These are phyloP conservation scores for Viridothelium virens DNA, from an alignment of 495 filamentous ascomycete species.

Conservation along the genomic window DNA sequence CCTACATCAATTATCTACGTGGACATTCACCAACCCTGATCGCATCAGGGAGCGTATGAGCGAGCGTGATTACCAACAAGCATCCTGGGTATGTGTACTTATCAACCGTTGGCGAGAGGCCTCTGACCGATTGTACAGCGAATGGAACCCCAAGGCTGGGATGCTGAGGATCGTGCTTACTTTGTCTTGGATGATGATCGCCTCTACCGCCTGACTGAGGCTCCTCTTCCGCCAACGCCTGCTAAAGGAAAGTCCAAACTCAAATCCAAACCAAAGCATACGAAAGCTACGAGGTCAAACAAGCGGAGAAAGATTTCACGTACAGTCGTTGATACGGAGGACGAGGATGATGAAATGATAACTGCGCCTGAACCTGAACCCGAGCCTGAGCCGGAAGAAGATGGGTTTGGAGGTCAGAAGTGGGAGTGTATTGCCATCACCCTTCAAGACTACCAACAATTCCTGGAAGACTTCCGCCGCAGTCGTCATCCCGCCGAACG, in stretches of 20 bases:
- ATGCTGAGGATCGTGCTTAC: conserved; percentile 73
- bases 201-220: conserved; percentile 74
- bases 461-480: conserved; percentile 61
- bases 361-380: conserved; percentile 28
- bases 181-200: conserved; percentile 91
- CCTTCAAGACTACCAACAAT: conserved; percentile 63
- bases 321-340: conserved; percentile 43
- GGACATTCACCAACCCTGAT: conserved; percentile 81
- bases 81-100: conserved; percentile 61
- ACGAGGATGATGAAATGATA: conserved; percentile 46
- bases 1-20: conserved; percentile 81
- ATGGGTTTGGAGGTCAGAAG: conserved; percentile 60
- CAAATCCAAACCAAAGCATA: conserved; percentile 48
- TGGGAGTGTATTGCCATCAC: conserved; percentile 90
- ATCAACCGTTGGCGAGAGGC: not conserved
- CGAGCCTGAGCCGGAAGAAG: conserved; percentile 36
- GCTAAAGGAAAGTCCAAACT: conserved; percentile 54
- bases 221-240: conserved; percentile 49
- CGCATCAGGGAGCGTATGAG: conserved; percentile 79
- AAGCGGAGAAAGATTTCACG: conserved; percentile 61
- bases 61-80: conserved; percentile 73
- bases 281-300: conserved; percentile 49
- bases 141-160: conserved; percentile 86
- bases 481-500: conserved; percentile 78
- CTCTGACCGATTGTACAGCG: conserved; percentile 46